phyloP scores from a whole-genome alignment of 345 rosid species.

The Gossypium arboreum region DNA sequence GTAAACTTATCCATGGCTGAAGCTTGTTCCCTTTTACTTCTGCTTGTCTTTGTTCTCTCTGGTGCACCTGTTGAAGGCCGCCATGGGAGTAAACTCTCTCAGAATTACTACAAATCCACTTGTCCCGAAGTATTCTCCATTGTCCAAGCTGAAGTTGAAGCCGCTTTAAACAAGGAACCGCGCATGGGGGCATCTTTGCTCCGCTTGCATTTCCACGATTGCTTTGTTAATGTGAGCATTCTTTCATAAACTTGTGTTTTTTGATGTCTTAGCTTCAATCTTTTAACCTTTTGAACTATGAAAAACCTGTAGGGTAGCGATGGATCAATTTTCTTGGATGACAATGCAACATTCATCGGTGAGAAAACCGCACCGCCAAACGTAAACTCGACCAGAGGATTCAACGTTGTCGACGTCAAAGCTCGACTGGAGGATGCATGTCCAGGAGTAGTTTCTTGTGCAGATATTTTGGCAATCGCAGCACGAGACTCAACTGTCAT shows the following conservation, averaged over 20 bases:
- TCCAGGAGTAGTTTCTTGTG: conserved; percentile 49
- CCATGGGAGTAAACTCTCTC: conserved; percentile 23
- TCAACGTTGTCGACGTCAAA: conserved; percentile 40
- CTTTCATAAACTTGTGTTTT: not conserved
- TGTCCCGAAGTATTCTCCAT: conserved; percentile 34
- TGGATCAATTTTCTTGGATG: conserved; percentile 46
- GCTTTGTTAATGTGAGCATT: conserved; percentile 41
- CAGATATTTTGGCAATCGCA: conserved; percentile 50
- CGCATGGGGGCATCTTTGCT: conserved; percentile 40
- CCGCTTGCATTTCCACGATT: conserved; percentile 30
- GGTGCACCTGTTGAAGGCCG: conserved; percentile 5
- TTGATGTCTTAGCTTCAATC: not conserved
- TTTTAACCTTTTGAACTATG: not conserved
- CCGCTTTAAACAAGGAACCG: conserved; percentile 23
- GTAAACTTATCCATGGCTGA: conserved; percentile 7
- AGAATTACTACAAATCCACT: conserved; percentile 19
- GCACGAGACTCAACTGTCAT: conserved; percentile 40
- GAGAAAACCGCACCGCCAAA: conserved; percentile 50
- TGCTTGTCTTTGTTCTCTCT: not conserved
- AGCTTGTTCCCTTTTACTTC: not conserved
- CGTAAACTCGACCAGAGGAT: conserved; percentile 40
- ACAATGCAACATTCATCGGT: conserved; percentile 40
- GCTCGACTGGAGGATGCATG: conserved; percentile 41
- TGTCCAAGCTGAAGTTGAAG: conserved; percentile 19
- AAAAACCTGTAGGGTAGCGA: conserved; percentile 46